These are phyloP conservation scores for Cladosporium oxysporum DNA, from an alignment of 2,329 filamentous ascomycete genomes.

Conservation along the genomic window DNA sequence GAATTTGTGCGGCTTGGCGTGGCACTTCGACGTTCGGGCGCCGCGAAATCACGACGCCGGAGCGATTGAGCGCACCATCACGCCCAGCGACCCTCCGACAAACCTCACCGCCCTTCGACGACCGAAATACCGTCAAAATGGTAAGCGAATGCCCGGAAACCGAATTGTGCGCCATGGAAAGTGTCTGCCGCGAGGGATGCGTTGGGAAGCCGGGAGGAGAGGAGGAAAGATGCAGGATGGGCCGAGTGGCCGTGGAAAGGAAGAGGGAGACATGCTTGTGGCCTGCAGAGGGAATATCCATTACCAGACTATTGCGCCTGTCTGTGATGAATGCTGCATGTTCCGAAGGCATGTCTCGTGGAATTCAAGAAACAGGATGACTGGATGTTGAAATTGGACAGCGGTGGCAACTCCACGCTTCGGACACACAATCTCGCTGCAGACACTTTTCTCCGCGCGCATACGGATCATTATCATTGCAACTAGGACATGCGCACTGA, in stretches of 20 bases:
- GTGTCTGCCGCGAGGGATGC: conserved; percentile 13
- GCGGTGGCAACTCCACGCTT: conserved; percentile 15
- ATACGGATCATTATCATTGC: conserved; percentile 12
- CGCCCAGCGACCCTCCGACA: conserved; percentile 18
- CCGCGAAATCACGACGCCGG: conserved; percentile 9
- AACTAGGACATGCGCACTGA: conserved; percentile 14
- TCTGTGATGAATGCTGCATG: conserved; percentile 7
- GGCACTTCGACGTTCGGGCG: conserved; percentile 3
- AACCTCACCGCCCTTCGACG: conserved; percentile 21
- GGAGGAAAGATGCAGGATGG: neutral
- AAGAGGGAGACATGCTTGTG: conserved; percentile 3
- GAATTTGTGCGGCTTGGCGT: conserved; percentile 10
- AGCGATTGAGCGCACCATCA: conserved; percentile 4
- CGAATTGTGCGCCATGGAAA: neutral
- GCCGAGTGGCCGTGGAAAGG: neutral
- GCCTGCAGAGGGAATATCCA: neutral
- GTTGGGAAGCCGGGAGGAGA: conserved; percentile 1
- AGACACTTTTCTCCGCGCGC: conserved; percentile 19
- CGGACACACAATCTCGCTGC: conserved; percentile 13
- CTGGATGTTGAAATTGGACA: conserved; percentile 18
- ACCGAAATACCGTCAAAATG: conserved; percentile 26
- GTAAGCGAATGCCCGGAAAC: conserved; percentile 21
- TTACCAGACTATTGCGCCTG: neutral
- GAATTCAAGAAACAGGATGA: conserved; percentile 15
- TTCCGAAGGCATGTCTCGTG: neutral